Conservation (phyloP, 345 rosid genomes). For the Clarkia xantiana region DNA sequence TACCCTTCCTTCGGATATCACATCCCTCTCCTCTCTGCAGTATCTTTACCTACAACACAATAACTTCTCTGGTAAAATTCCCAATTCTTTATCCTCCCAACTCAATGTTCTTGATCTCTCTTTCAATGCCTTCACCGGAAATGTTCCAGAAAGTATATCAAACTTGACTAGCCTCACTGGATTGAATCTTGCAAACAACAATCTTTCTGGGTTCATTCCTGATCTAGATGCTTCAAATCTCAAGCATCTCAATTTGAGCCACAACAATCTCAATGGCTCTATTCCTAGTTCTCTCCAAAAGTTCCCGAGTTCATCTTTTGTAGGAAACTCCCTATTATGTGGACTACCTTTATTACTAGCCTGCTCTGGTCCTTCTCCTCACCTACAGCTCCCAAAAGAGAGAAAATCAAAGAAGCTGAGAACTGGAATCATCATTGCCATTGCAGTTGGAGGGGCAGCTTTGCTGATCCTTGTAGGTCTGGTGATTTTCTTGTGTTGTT, state of each 20-base stretch:
- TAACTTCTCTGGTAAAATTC: constrained; percentile 66
- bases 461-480: constrained; percentile 30
- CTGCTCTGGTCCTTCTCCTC: constrained; percentile 34
- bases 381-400: constrained; percentile 7
- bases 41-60: constrained; percentile 56
- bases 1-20: constrained; percentile 50
- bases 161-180: constrained; percentile 41
- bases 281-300: constrained; percentile 49
- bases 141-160: constrained; percentile 35
- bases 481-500: constrained; percentile 33
- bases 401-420: constrained; percentile 32
- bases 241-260: constrained; percentile 55
- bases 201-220: constrained; percentile 54
- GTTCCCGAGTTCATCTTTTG: constrained; percentile 57
- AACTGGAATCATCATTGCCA: constrained; percentile 41
- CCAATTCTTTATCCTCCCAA: constrained; percentile 30
- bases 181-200: constrained; percentile 55
- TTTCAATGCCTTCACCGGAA: constrained; percentile 52
- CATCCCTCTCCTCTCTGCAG: constrained; percentile 62
- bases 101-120: constrained; percentile 63
- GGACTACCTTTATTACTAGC: constrained; percentile 50
- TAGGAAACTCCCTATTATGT: constrained; percentile 53
- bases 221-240: constrained; percentile 34
- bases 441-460: constrained; percentile 46
- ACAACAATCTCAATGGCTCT: constrained; percentile 63